Evolutionary conservation across 208 protist genomes (phyloP).

Genomic region (Leishmania tropica): DNA sequence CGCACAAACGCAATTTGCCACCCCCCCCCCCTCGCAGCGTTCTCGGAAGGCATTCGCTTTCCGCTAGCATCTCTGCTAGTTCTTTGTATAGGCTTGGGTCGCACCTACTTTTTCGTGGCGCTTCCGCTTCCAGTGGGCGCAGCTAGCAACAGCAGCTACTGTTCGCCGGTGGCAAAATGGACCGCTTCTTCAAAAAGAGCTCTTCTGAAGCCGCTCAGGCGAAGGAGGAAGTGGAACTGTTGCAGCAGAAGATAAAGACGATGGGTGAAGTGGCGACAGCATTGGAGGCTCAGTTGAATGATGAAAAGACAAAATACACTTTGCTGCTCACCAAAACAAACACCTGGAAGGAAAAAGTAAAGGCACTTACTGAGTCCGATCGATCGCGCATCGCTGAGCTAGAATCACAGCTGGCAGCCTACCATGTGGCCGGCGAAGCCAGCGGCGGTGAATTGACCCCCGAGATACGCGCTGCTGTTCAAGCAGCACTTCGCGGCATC

Average conservation of each 20-base stretch:
- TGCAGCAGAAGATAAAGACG: slow-evolving; percentile 63
- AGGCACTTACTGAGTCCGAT: slow-evolving; percentile 45
- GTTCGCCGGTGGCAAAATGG: slow-evolving; percentile 26
- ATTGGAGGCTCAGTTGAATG: slow-evolving; percentile 54
- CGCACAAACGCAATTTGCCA: neutral
- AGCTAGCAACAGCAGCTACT: neutral
- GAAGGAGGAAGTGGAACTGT: slow-evolving; percentile 58
- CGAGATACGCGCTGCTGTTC: slow-evolving; percentile 24
- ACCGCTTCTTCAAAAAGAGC: slow-evolving; percentile 48
- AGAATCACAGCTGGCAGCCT: slow-evolving; percentile 29
- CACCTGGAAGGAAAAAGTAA: slow-evolving; percentile 72
- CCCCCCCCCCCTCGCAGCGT: neutral
- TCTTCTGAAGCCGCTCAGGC: slow-evolving; percentile 26
- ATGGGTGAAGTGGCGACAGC: slow-evolving; percentile 48
- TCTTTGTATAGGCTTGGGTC: neutral
- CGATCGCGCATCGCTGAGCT: slow-evolving; percentile 44
- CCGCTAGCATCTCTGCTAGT: neutral
- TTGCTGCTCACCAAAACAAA: slow-evolving; percentile 48
- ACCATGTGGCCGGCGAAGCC: slow-evolving; percentile 14
- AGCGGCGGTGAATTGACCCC: slow-evolving; percentile 6
- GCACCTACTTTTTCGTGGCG: neutral
- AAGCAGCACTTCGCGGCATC: slow-evolving; percentile 23
- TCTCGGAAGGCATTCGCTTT: neutral
- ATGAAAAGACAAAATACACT: slow-evolving; percentile 46
- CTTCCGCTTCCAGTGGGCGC: neutral